Evolutionary conservation across 1,284 basidiomycete species (phyloP).

Genomic region (Cryptococcus sp.): DNA sequence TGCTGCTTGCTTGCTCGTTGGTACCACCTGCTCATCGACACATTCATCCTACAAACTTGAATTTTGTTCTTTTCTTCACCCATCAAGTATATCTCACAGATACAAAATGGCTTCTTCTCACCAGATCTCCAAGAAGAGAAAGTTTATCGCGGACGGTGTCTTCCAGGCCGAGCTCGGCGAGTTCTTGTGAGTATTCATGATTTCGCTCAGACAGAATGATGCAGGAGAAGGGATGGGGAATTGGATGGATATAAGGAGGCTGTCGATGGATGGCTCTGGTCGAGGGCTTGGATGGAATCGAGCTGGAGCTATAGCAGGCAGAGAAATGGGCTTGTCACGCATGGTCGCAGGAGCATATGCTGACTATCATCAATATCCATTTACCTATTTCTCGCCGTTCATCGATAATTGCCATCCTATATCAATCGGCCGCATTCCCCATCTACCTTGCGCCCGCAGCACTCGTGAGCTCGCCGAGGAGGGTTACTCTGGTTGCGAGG

Average conservation of each 20-base stretch:
- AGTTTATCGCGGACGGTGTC: slow-evolving; percentile 82
- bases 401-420: too few relatives aligned
- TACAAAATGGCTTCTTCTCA: slow-evolving; percentile 53
- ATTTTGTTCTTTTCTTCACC: neutral
- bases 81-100: slow-evolving; percentile 12
- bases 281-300: too few relatives aligned
- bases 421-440: too few relatives aligned
- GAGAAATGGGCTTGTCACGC: too few relatives aligned
- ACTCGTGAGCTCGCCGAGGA: slow-evolving; percentile 98
- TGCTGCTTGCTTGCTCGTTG: too few relatives aligned
- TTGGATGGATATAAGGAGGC: neutral
- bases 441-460: slow-evolving; percentile 47
- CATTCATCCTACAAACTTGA: neutral
- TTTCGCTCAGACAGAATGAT: slow-evolving; percentile 13
- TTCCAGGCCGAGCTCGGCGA: slow-evolving; percentile 92
- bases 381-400: too few relatives aligned
- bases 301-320: too few relatives aligned
- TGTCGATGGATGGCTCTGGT: too few relatives aligned
- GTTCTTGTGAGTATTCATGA: slow-evolving; percentile 66
- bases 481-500: slow-evolving; percentile 99
- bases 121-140: slow-evolving; percentile 94
- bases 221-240: neutral
- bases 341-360: too few relatives aligned
- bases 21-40: too few relatives aligned
- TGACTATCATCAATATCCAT: too few relatives aligned